Evolutionary conservation across 2,329 filamentous ascomycete species (phyloP).

Genomic region (Colletotrichum cuscutae): DNA sequence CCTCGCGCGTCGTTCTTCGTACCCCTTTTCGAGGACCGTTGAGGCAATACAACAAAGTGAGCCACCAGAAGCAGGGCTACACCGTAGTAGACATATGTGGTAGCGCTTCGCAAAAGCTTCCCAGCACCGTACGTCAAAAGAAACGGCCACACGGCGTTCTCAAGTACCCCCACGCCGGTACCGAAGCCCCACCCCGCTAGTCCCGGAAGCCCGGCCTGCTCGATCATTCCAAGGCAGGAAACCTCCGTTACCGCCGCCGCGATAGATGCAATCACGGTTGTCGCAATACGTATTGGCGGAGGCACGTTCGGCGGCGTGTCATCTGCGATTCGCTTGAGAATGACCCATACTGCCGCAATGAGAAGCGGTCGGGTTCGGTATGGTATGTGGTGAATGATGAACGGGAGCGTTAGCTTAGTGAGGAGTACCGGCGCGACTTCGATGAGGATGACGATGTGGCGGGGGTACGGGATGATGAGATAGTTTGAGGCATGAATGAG

Average conservation of each 20-base stretch:
- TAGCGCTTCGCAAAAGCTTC: slow-evolving; percentile 41
- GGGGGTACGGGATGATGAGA: slow-evolving; percentile 47
- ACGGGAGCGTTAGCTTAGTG: slow-evolving; percentile 42
- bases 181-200: slow-evolving; percentile 49
- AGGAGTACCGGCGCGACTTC: slow-evolving; percentile 43
- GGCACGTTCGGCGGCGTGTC: slow-evolving; percentile 47
- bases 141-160: slow-evolving; percentile 43
- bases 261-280: slow-evolving; percentile 42
- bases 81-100: slow-evolving; percentile 41
- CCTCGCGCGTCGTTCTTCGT: slow-evolving; percentile 35
- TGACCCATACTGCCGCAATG: slow-evolving; percentile 42
- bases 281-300: slow-evolving; percentile 42
- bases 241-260: slow-evolving; percentile 45
- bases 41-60: slow-evolving; percentile 43
- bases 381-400: slow-evolving; percentile 40
- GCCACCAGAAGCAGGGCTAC: slow-evolving; percentile 41
- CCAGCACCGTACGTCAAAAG: slow-evolving; percentile 42
- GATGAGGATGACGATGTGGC: slow-evolving; percentile 44
- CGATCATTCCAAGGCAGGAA: slow-evolving; percentile 44
- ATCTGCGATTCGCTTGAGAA: slow-evolving; percentile 41
- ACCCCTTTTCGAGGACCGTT: neutral
- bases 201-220: slow-evolving; percentile 43
- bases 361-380: slow-evolving; percentile 43
- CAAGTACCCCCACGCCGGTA: slow-evolving; percentile 42
- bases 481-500: slow-evolving; percentile 47